A percentile compares a stretch with the other conserved stretches of the same genome.
phyloP scores from a whole-genome alignment of 2,329 filamentous ascomycete genomes.

The Phoma sp. region DNA sequence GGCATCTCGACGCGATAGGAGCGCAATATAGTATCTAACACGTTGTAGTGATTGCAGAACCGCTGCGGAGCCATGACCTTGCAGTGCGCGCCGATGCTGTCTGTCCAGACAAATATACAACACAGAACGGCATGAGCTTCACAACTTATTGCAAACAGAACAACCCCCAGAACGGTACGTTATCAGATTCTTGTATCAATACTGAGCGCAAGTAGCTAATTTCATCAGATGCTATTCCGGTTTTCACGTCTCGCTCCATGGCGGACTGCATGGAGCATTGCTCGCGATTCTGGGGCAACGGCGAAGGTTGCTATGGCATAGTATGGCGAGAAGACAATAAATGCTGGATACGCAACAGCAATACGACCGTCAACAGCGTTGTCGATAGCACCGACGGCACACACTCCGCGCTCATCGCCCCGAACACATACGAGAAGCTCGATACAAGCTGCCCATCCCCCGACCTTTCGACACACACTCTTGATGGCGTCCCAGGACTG shows the following conservation, averaged over 20 bases:
- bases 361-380: conserved; percentile 21
- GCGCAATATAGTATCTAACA: conserved; percentile 11
- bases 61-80: conserved; percentile 20
- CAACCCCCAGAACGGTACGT: conserved; percentile 37
- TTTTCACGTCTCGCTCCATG: conserved; percentile 27
- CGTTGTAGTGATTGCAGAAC: conserved; percentile 26
- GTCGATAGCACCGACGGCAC: conserved; percentile 18
- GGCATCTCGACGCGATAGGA: neutral
- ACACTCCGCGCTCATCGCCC: conserved; percentile 32
- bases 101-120: conserved; percentile 34
- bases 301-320: conserved; percentile 42
- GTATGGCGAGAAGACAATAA: conserved; percentile 30
- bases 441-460: conserved; percentile 31
- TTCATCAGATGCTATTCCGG: conserved; percentile 5
- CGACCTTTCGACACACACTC: conserved; percentile 31
- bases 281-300: conserved; percentile 39
- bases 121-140: conserved; percentile 41
- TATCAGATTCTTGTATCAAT: neutral
- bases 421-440: conserved; percentile 25
- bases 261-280: conserved; percentile 42
- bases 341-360: conserved; percentile 42
- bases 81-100: conserved; percentile 21
- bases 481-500: conserved; percentile 31
- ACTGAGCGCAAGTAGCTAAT: neutral
- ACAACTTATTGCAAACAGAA: conserved; percentile 40